Percentiles rank a stretch among this genome's conserved stretches.
Conservation (phyloP, 257 asterid species). For the Nemophila menziesii region DNA sequence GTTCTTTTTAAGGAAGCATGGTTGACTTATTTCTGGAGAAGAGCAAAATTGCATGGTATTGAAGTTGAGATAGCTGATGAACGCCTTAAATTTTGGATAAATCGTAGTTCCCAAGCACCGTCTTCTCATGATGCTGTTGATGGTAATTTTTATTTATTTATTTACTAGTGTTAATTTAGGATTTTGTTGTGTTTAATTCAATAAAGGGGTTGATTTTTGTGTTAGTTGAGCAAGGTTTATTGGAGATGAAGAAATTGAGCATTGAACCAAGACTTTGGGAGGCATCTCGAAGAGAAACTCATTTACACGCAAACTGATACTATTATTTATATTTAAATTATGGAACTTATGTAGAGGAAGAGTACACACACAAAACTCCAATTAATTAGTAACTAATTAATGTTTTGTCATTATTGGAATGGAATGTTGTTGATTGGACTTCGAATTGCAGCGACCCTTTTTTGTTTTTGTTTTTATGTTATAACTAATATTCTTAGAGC, state of each 20-base stretch:
- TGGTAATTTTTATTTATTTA: conserved; percentile 31
- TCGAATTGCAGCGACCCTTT: background rate
- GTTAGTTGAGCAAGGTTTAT: conserved; percentile 39
- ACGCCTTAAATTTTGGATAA: conserved; percentile 75
- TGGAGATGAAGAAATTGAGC: conserved; percentile 36
- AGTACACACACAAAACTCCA: background rate
- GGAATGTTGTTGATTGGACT: conserved; percentile 21
- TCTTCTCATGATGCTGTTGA: conserved; percentile 84
- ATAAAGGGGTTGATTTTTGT: no score
- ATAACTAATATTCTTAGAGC: background rate
- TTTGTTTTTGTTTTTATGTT: background rate
- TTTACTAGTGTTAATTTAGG: no score
- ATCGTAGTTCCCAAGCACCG: conserved; percentile 76
- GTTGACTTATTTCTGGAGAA: conserved; percentile 91
- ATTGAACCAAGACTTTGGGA: conserved; percentile 38
- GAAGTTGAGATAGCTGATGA: conserved; percentile 64
- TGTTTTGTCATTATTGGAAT: conserved; percentile 17
- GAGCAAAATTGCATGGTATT: conserved; percentile 74
- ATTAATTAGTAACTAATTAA: no score
- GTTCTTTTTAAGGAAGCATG: conserved; percentile 99
- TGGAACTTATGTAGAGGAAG: background rate
- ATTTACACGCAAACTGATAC: background rate
- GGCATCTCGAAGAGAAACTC: conserved; percentile 30
- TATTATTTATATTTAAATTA: background rate
- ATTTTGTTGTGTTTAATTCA: no score